Percentiles rank a stretch among this genome's conserved stretches.
Evolutionary conservation across 805 yeast species (phyloP).

Genomic region (Ascoidea tarda): DNA sequence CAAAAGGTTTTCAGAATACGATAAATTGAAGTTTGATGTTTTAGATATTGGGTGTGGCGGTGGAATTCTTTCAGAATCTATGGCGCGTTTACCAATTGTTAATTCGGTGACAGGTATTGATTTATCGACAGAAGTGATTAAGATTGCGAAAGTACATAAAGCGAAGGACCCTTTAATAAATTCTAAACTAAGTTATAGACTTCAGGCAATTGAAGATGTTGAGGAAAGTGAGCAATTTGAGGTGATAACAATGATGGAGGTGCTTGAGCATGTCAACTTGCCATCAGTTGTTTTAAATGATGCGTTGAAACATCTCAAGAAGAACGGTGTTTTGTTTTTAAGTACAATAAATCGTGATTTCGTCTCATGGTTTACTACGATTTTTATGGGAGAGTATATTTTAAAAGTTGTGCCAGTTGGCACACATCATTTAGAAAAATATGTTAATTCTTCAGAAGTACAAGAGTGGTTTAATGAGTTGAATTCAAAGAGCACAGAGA

Average conservation of each 20-base stretch:
- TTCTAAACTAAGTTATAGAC: slow-evolving; percentile 42
- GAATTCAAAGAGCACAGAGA: slow-evolving; percentile 18
- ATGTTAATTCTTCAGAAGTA: slow-evolving; percentile 66
- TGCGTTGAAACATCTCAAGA: slow-evolving; percentile 54
- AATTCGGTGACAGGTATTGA: slow-evolving; percentile 68
- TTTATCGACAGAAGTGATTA: slow-evolving; percentile 67
- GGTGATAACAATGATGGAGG: slow-evolving; percentile 81
- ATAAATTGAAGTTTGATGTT: slow-evolving; percentile 29
- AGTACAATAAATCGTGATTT: slow-evolving; percentile 89
- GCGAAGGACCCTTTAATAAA: slow-evolving; percentile 47
- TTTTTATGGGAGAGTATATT: slow-evolving; percentile 75
- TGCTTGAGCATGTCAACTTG: slow-evolving; percentile 85
- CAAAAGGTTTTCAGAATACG: slow-evolving; percentile 24
- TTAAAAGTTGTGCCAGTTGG: slow-evolving; percentile 79
- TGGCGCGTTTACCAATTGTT: slow-evolving; percentile 63
- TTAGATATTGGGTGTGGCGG: slow-evolving; percentile 98
- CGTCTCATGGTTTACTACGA: slow-evolving; percentile 84
- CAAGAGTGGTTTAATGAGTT: slow-evolving; percentile 37
- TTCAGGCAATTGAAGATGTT: slow-evolving; percentile 49
- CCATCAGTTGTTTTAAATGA: slow-evolving; percentile 63
- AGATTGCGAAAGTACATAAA: slow-evolving; percentile 65
- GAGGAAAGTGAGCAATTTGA: slow-evolving; percentile 40
- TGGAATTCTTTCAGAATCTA: slow-evolving; percentile 79
- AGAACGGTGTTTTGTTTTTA: slow-evolving; percentile 58
- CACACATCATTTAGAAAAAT: slow-evolving; percentile 79